Base-by-base conservation (phyloP, 192 early-diverging fungal species). In the Podila epicladia region DNA sequence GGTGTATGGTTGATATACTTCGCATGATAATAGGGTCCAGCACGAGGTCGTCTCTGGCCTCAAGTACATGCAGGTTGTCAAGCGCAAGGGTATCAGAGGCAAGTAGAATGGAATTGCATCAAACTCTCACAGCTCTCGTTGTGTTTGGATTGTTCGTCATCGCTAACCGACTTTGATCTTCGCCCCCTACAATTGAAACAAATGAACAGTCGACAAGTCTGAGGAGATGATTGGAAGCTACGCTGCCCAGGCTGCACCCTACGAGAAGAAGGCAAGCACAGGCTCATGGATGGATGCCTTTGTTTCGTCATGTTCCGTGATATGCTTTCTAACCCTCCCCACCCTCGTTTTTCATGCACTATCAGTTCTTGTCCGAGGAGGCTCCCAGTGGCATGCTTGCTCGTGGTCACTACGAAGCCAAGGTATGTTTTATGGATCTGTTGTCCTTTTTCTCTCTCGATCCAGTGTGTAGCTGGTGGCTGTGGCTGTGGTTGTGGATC, bases 151-250 rank as follows among this genome's bases (percentile, higher is more conserved):
- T n/a, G 5, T 31, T 41, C 63, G 20, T 33, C 28, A 53, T 50
- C 4, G 11, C 32, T 15, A 9, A 20, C 26, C 24, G 3, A 20
- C 19, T 63, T 41, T 0, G 35, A 38, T 7, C 31, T n/a, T 58
- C 11, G 15, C 31, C 28, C 57, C 11, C 20, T 57, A 12, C 9
- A 62, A 24, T 63, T 8, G 2, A 9, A 62, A 29, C 26, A 38
- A 45, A 45, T 11, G 17, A 32, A 58, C 76, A 88, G 94, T 98
- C 33, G 98, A 98, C 75, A 95, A 92, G 86, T 90, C 87, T 66
- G 96, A 99, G 75, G 95, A 97, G 74, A 98, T 99, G 97, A 89
- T 97, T 75, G 98, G 98, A 65, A 94, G 93, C 69, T 99, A 96
- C 73, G 97, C 97, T 41, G 97, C 98, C 45, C 86, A 88, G 55